Evolutionary conservation across 2,329 filamentous ascomycete species (phyloP), one percentile per base, ranked within the genome.

Genomic region (Teratosphaeriaceae sp.): DNA sequence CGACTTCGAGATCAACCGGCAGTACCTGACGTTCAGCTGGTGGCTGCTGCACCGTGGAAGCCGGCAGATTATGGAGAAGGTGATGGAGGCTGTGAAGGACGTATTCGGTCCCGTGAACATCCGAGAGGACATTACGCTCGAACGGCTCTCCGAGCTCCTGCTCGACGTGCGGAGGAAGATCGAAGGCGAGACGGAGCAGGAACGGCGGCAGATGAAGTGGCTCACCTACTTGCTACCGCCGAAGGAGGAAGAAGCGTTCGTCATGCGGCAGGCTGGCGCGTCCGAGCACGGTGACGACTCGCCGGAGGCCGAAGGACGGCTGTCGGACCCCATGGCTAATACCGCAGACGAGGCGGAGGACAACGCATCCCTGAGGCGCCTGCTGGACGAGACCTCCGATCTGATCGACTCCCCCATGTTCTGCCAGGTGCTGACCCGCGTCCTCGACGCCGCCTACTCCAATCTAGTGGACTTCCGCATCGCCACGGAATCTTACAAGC

Each of bases 21-120:
- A 86, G 59, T 98, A 97, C 61, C 74, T 98, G 38, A 94, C 89
- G 30, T 94, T 97, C 64, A 95, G 88, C 67, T 98, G 92, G 92
- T 98, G 90, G 89, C 71, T 98, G 36, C 73, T 98, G 37, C 90
- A 98, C 66, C 80, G 80, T 52, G 92, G 92, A 33, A 97, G 88
- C 82, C 79, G 81, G 52, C 80, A 88, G 45, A 70, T 97, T 44
- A 84, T 88, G 75, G 73, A 80, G 44, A 84, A 82, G 50, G 89
- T 98, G 37, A 82, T 88, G 60, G 70, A 73, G n/a, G 88, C 88
- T 3, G 92, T 98, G 19, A 83, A 84, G 55, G 84, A 94, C 41
- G 85, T 90, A 19, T 97, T 96, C 64, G 87, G 88, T n/a, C 75
- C 79, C 48, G 71, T 96, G 38, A 95, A 88, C 62, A 89, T 89